A percentile compares a stretch with the other conserved stretches of the same genome.
These are phyloP conservation scores for Colletotrichum chrysophilum DNA, from an alignment of 2,329 filamentous ascomycete genomes.

Conservation along the genomic window DNA sequence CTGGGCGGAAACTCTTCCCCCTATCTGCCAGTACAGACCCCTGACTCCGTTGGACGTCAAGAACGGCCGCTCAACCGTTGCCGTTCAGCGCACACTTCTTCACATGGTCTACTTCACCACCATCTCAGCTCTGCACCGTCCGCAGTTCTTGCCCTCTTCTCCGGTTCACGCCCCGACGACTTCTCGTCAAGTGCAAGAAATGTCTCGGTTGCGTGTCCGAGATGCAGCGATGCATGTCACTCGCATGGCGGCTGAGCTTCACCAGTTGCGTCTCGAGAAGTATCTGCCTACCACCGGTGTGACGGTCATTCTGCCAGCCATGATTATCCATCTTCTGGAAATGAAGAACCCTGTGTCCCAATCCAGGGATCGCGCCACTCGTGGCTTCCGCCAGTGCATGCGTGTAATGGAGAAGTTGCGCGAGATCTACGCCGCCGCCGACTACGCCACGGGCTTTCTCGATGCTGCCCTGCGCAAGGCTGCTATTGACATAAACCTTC, in stretches of 20 bases:
- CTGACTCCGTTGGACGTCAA: constrained; percentile 60
- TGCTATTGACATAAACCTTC: constrained; percentile 68
- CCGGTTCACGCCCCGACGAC: constrained; percentile 57
- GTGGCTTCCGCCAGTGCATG: constrained; percentile 92
- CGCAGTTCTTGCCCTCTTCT: constrained; percentile 83
- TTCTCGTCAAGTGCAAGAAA: constrained; percentile 76
- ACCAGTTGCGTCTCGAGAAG: constrained; percentile 73
- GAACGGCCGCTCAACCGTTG: constrained; percentile 63
- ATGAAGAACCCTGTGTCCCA: constrained; percentile 83
- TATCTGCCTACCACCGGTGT: constrained; percentile 90
- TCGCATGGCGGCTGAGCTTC: constrained; percentile 78
- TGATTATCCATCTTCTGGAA: constrained; percentile 92
- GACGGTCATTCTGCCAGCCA: constrained; percentile 87
- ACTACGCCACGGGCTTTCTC: constrained; percentile 94
- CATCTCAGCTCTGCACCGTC: constrained; percentile 87
- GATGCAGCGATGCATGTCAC: constrained; percentile 87
- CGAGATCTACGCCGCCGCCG: constrained; percentile 91
- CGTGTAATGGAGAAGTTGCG: constrained; percentile 85
- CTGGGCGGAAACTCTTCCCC: constrained; percentile 77
- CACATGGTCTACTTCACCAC: constrained; percentile 96
- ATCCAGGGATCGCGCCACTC: constrained; percentile 74
- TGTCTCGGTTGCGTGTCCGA: constrained; percentile 82
- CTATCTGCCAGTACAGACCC: constrained; percentile 71
- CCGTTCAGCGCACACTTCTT: constrained; percentile 81
- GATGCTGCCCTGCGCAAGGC: constrained; percentile 90